phyloP scores from a whole-genome alignment of 305 asterid species.

The Lippia alba region DNA sequence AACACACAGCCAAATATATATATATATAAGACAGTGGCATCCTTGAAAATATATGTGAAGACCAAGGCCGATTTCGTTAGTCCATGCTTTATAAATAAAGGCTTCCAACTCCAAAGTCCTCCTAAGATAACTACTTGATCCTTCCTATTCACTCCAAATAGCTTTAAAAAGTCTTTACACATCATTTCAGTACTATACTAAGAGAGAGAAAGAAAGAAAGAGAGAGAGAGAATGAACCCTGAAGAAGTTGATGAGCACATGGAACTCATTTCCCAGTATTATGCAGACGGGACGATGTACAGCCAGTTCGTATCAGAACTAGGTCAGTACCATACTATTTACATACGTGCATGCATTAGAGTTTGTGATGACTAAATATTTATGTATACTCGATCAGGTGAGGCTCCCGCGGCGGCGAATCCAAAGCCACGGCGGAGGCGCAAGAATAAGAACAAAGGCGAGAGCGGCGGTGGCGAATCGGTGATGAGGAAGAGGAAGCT shows the following conservation, averaged over 20 bases:
- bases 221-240: conserved; percentile 38
- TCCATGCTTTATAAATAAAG: conserved; percentile 52
- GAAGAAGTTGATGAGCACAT: conserved; percentile 60
- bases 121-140: conserved; percentile 34
- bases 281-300: conserved; percentile 51
- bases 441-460: conserved; percentile 61
- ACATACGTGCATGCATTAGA: no score
- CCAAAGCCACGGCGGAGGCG: conserved; percentile 56
- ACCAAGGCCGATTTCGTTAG: conserved; percentile 31
- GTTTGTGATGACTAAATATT: background rate
- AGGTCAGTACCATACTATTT: no score
- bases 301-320: conserved; percentile 49
- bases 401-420: conserved; percentile 30
- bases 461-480: conserved; percentile 27
- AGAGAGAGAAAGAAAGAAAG: no score
- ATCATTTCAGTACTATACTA: background rate
- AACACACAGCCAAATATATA: no score
- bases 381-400: conserved; percentile 4
- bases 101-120: conserved; percentile 17
- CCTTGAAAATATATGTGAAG: conserved; percentile 30
- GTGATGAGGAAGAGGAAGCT: conserved; percentile 50
- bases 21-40: no score
- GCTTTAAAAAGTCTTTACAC: conserved; percentile 15
- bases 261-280: conserved; percentile 64
- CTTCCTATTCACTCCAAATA: conserved; percentile 35